Conservation (phyloP, 345 rosid genomes). For the Melaleuca alternifolia region DNA sequence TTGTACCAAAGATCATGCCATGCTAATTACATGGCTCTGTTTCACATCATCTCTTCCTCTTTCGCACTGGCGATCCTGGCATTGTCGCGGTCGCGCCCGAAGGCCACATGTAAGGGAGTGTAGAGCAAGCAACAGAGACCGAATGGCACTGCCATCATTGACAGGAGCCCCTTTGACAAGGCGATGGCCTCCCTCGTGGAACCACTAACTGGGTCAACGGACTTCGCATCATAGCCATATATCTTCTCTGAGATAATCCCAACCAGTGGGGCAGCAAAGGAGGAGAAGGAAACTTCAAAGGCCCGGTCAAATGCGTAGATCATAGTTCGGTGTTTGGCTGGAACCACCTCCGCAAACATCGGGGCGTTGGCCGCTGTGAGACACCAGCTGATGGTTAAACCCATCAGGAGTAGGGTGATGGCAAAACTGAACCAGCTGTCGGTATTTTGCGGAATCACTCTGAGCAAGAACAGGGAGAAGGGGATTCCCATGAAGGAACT, state of each 20-base stretch:
- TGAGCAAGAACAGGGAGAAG: slow-evolving; percentile 69
- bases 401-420: slow-evolving; percentile 67
- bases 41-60: slow-evolving; percentile 39
- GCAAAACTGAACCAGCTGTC: slow-evolving; percentile 51
- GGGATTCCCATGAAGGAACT: slow-evolving; percentile 97
- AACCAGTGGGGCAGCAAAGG: slow-evolving; percentile 93
- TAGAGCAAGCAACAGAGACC: slow-evolving; percentile 79
- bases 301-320: slow-evolving; percentile 93
- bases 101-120: slow-evolving; percentile 64
- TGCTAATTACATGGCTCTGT: not conserved
- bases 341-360: slow-evolving; percentile 91
- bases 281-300: slow-evolving; percentile 80
- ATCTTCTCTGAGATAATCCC: slow-evolving; percentile 83
- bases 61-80: slow-evolving; percentile 31
- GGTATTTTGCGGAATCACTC: slow-evolving; percentile 59
- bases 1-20: not conserved
- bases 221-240: slow-evolving; percentile 69
- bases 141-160: slow-evolving; percentile 89
- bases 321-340: slow-evolving; percentile 86
- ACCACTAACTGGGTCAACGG: slow-evolving; percentile 56
- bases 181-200: slow-evolving; percentile 63
- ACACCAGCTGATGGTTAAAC: slow-evolving; percentile 83
- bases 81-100: slow-evolving; percentile 60
- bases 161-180: slow-evolving; percentile 70
- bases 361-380: slow-evolving; percentile 87